A percentile compares a stretch with the other conserved stretches of the same genome.
Conservation (phyloP, 2,329 filamentous ascomycete species). For the Didymella lethalis region DNA sequence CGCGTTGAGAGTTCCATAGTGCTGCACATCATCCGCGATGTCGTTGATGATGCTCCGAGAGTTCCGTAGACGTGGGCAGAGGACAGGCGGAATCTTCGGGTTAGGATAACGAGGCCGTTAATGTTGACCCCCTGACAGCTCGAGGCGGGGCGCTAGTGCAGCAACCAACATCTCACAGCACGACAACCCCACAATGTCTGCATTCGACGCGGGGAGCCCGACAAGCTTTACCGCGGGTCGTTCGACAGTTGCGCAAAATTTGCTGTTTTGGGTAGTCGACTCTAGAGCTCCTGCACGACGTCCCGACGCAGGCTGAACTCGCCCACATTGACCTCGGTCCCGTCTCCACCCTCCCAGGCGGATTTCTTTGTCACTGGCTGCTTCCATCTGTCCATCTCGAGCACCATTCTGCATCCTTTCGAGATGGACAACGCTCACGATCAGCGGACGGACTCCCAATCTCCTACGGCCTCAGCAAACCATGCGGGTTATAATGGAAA, state of each 20-base stretch:
- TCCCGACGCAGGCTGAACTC: not conserved
- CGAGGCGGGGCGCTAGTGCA: not conserved
- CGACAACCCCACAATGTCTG: not conserved
- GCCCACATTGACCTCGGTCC: constrained; percentile 1
- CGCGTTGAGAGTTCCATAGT: not conserved
- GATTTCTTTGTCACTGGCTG: constrained; percentile 11
- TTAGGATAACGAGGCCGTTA: not conserved
- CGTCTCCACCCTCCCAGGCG: not conserved
- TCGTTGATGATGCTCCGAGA: not conserved
- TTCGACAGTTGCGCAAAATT: not conserved
- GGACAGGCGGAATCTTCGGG: constrained; percentile 2
- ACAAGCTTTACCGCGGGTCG: constrained; percentile 2
- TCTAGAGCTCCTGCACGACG: not conserved
- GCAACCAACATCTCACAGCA: not conserved
- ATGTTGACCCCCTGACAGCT: not conserved
- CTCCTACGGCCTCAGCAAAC: not conserved
- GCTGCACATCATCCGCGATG: not conserved
- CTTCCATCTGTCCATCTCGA: not conserved
- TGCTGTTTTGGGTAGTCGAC: not conserved
- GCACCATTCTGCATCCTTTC: not conserved
- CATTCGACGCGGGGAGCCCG: not conserved
- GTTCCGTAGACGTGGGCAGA: not conserved
- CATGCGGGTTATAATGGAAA: not conserved
- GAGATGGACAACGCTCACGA: not conserved
- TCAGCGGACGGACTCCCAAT: not conserved